Evolutionary conservation across 1,139 yeast genomes (phyloP), one percentile per base, ranked within the genome.

Genomic region (Dujonia santamariae): DNA sequence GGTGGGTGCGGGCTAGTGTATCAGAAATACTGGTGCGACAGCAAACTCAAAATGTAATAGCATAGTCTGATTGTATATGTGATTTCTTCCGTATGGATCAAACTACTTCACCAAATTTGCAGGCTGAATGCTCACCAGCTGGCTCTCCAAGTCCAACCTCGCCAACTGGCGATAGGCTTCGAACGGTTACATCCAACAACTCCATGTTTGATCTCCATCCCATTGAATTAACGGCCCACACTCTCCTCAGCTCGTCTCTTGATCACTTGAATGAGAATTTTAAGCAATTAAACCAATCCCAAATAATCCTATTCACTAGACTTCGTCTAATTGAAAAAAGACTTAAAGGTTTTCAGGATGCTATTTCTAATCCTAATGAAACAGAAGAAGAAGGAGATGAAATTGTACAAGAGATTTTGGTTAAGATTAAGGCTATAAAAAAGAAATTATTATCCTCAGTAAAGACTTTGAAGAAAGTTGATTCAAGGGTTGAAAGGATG

Each of bases 231-330:
- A 65, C 77, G 0, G 81, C 80, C 0, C 84, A 78, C 43, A 56
- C 76, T 3, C 54, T 78, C 3, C 51, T 78, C 8, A 77, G 75
- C 28, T 71, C 72, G 1, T 71, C 82, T 0, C 53, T 78, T 7
- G 84, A 78, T 30, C 59, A 54, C 4, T 54, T 78, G 19, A 68
- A 72, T 39, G 72, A 71, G 31, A 72, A 72, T 41, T 63, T 78
- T 29, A 74, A 73, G 42, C 71, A 68, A 47, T 54, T 78, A 23
- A 71, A 73, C 47, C 80, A 76, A 40, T 75, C 82, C 1, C 85
- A 78, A 43, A 54, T 73, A 28, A 73, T 77, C 1, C 56, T 78
- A 0, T 56, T 75, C 3, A 67, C 80, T 0, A 57, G 81, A 24
- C 48, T 78, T 28, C 63, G 60, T 39, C 57, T 59, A 19, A 57